phyloP scores from a whole-genome alignment of 2,329 filamentous ascomycete genomes.

The Stachybotrys echinatus region DNA sequence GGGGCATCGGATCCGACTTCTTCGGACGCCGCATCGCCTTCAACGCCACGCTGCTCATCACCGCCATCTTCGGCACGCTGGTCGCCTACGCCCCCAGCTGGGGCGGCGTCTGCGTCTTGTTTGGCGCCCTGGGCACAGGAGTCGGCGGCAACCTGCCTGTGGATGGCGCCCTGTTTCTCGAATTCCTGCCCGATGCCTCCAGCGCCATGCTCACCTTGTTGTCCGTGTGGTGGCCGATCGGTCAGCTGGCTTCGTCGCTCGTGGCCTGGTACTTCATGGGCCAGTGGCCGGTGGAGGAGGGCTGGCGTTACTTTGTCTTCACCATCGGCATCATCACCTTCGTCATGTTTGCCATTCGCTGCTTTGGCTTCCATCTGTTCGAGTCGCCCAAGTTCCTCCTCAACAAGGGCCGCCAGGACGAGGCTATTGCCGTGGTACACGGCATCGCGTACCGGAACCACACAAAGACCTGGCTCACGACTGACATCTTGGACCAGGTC shows the following conservation, averaged over 20 bases:
- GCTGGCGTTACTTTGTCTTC: slow-evolving; percentile 71
- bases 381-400: slow-evolving; percentile 84
- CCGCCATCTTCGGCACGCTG: slow-evolving; percentile 67
- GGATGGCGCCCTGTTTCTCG: slow-evolving; percentile 76
- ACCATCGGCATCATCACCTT: slow-evolving; percentile 70
- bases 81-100: slow-evolving; percentile 65
- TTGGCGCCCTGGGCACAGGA: slow-evolving; percentile 59
- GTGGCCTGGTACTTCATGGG: slow-evolving; percentile 74
- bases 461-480: slow-evolving; percentile 69
- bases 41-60: slow-evolving; percentile 72
- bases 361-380: slow-evolving; percentile 75
- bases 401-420: slow-evolving; percentile 67
- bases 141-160: slow-evolving; percentile 74
- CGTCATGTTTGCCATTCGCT: slow-evolving; percentile 71
- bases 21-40: slow-evolving; percentile 76
- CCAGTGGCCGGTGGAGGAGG: slow-evolving; percentile 61
- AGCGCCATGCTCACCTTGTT: slow-evolving; percentile 70
- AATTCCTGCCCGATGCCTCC: slow-evolving; percentile 74
- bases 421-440: slow-evolving; percentile 76
- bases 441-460: slow-evolving; percentile 70
- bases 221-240: slow-evolving; percentile 84
- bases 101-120: slow-evolving; percentile 56
- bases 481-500: slow-evolving; percentile 58
- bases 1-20: slow-evolving; percentile 75
- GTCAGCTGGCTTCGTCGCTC: slow-evolving; percentile 67